Conservation (phyloP, 1,139 yeast species). For the Taphrina populina region DNA sequence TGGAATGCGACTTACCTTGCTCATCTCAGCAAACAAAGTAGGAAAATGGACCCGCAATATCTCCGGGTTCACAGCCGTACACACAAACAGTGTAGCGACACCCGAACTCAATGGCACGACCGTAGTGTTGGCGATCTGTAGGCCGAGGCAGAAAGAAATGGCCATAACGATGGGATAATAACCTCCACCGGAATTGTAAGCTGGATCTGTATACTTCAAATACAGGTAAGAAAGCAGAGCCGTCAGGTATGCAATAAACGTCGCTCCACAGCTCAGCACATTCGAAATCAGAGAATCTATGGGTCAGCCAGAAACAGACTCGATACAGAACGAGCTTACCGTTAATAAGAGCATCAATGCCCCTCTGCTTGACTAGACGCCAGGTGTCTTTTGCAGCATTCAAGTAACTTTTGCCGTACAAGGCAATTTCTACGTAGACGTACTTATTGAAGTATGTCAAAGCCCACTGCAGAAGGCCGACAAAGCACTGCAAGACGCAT, state of each 20-base stretch:
- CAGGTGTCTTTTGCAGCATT: constrained; percentile 79
- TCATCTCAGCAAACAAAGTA: constrained; percentile 18
- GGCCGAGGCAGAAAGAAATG: constrained; percentile 69
- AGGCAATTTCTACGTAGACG: constrained; percentile 71
- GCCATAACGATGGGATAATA: constrained; percentile 76
- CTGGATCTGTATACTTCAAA: constrained; percentile 70
- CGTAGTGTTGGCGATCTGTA: constrained; percentile 73
- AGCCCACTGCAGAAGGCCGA: constrained; percentile 71
- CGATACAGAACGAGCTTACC: constrained; percentile 49
- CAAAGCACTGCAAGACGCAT: constrained; percentile 59
- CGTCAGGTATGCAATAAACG: constrained; percentile 66
- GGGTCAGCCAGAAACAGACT: constrained; percentile 60
- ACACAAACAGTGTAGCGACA: constrained; percentile 67
- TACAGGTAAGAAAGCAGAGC: constrained; percentile 71
- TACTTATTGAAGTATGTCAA: constrained; percentile 85
- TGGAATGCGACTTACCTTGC: constrained; percentile 1
- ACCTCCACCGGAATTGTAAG: constrained; percentile 63
- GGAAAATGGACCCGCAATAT: constrained; percentile 22
- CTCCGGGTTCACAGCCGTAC: constrained; percentile 26
- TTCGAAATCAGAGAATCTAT: constrained; percentile 16
- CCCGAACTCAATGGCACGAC: constrained; percentile 78
- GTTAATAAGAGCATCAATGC: constrained; percentile 81
- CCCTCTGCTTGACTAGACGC: constrained; percentile 72
- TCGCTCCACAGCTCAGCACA: constrained; percentile 53
- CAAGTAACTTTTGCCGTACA: constrained; percentile 78